These are phyloP conservation scores for Vicia faba DNA, from an alignment of 306 rosid species.

Conservation along the genomic window DNA sequence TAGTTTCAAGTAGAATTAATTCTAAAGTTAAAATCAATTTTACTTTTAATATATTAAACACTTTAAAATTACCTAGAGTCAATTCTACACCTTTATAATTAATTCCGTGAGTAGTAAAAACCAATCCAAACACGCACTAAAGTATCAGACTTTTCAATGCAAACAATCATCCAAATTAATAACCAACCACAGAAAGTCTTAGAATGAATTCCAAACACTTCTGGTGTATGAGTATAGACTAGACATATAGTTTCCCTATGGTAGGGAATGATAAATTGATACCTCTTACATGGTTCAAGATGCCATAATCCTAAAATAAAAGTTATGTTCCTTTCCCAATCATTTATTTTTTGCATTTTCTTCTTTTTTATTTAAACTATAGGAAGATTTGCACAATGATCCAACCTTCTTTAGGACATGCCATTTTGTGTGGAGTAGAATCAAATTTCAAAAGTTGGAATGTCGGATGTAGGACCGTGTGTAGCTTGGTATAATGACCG, in stretches of 20 bases:
- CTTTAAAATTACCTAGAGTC: no score
- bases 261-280: neutral
- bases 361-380: slow-evolving; percentile 22
- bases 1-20: no score
- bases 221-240: neutral
- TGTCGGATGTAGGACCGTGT: no score
- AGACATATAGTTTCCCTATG: neutral
- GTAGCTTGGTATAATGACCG: no score
- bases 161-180: neutral
- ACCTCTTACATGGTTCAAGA: slow-evolving; percentile 1
- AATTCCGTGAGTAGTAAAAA: neutral
- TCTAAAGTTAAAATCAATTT: no score
- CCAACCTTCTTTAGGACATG: slow-evolving; percentile 1
- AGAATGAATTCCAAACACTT: neutral
- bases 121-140: neutral
- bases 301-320: neutral
- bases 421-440: neutral
- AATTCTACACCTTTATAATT: no score
- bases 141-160: no score
- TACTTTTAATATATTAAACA: no score
- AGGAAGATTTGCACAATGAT: neutral
- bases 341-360: neutral
- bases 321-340: slow-evolving; percentile 10
- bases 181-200: neutral
- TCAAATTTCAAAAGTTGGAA: slow-evolving; percentile 1